phyloP scores from a whole-genome alignment of 805 yeast genomes.

The Pichia heedii region DNA sequence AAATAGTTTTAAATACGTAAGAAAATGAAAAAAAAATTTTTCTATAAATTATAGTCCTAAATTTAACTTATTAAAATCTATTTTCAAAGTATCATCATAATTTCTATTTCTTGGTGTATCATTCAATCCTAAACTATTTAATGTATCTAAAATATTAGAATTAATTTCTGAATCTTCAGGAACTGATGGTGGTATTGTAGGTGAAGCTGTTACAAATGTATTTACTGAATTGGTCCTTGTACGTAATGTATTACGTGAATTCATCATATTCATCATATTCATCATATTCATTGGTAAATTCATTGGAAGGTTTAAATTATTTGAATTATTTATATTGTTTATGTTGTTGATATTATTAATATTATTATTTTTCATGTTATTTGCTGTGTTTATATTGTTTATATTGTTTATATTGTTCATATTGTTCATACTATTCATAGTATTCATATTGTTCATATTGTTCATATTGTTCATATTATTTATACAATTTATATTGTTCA shows the following conservation, averaged over 20 bases:
- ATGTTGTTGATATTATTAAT: not conserved
- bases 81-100: not conserved
- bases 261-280: no score
- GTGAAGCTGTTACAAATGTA: not conserved
- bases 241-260: not conserved
- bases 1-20: no score
- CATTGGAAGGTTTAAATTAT: no score
- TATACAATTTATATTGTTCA: no score
- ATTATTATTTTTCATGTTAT: not conserved
- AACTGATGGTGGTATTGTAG: no score
- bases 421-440: not conserved
- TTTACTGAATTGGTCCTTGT: not conserved
- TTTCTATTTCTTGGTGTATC: not conserved
- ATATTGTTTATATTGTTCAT: conserved; percentile 1
- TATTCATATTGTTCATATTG: no score
- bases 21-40: no score
- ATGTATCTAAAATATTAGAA: not conserved
- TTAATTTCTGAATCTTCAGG: not conserved
- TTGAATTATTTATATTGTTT: conserved; percentile 1
- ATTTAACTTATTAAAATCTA: no score
- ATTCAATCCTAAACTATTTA: not conserved
- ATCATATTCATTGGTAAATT: no score
- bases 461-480: no score
- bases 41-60: no score
- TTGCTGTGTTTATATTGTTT: not conserved